Conservation (phyloP, 805 yeast genomes). For the Candida palmyrensis region DNA sequence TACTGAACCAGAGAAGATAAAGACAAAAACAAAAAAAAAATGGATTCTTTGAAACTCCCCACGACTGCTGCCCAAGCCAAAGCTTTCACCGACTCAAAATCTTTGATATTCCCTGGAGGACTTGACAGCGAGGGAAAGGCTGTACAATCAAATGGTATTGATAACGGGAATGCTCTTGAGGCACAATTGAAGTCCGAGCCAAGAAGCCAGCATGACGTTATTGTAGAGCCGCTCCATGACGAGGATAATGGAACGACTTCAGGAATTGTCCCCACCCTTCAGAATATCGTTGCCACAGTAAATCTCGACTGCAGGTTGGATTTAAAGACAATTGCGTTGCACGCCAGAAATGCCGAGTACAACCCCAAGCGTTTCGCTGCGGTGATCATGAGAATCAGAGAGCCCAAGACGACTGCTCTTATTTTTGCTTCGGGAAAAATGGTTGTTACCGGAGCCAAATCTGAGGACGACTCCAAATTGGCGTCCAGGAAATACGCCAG, state of each 20-base stretch:
- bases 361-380: conserved; percentile 99
- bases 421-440: conserved; percentile 98
- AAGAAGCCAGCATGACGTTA: conserved; percentile 11
- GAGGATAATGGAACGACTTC: conserved; percentile 74
- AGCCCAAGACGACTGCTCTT: conserved; percentile 96
- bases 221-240: conserved; percentile 36
- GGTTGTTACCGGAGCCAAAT: conserved; percentile 99
- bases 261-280: conserved; percentile 93
- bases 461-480: conserved; percentile 96
- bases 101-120: conserved; percentile 59
- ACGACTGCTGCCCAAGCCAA: conserved; percentile 75
- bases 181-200: conserved; percentile 12
- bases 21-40: conserved; percentile 16
- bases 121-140: conserved; percentile 20
- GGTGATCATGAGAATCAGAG: conserved; percentile 98
- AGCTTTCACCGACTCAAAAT: conserved; percentile 62
- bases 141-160: conserved; percentile 5
- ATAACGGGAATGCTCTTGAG: conserved; percentile 9
- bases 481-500: conserved; percentile 98
- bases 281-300: conserved; percentile 96
- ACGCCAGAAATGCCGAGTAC: conserved; percentile 98
- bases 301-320: conserved; percentile 94
- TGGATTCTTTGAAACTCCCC: conserved; percentile 74
- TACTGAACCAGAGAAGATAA: conserved; percentile 3
- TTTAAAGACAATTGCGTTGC: conserved; percentile 93